phyloP scores from a whole-genome alignment of 1,284 basidiomycete genomes.

The Leucoagaricus sp. region DNA sequence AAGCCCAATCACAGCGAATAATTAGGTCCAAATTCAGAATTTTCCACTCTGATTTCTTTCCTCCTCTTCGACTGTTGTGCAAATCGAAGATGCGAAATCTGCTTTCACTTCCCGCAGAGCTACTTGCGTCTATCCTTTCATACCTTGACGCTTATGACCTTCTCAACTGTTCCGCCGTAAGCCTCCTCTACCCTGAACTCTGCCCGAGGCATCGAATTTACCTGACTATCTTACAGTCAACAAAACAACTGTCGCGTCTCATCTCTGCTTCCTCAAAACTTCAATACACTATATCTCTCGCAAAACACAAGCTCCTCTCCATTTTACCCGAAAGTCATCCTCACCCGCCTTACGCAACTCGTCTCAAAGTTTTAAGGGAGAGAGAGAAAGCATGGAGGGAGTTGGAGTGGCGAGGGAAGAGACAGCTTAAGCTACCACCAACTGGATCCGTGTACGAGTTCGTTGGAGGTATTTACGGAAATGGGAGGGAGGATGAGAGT shows the following conservation, averaged over 20 bases:
- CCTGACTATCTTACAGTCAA: constrained; percentile 32
- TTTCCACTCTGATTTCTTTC: no score
- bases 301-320: constrained; percentile 42
- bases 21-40: no score
- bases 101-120: constrained; percentile 41
- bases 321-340: constrained; percentile 27
- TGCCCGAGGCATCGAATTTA: neutral
- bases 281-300: constrained; percentile 48
- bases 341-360: constrained; percentile 34
- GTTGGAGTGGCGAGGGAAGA: constrained; percentile 38
- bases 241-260: constrained; percentile 35
- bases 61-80: neutral
- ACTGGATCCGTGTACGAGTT: constrained; percentile 54
- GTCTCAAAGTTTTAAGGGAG: constrained; percentile 40
- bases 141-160: constrained; percentile 40
- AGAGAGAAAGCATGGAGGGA: constrained; percentile 46
- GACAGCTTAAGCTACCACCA: constrained; percentile 39
- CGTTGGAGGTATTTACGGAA: constrained; percentile 48
- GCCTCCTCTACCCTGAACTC: constrained; percentile 9
- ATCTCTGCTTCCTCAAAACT: constrained; percentile 43
- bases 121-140: constrained; percentile 41
- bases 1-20: no score
- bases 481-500: constrained; percentile 43
- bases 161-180: constrained; percentile 35
- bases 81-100: constrained; percentile 18